Evolutionary conservation across 108 stramenopile genomes (phyloP).

Genomic region (Discostella pseudostelligera): DNA sequence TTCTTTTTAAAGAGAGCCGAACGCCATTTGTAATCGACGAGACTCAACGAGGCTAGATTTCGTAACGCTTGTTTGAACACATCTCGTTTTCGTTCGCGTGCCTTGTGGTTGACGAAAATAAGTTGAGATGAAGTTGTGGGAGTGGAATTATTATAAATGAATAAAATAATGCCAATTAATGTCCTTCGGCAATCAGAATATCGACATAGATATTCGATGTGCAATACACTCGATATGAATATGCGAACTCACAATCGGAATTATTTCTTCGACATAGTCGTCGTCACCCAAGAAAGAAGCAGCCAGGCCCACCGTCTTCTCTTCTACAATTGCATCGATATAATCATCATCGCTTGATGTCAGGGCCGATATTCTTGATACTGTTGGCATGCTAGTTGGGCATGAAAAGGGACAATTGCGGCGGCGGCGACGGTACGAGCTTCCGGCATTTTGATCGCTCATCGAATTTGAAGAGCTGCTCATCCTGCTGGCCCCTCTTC

Average conservation of each 20-base stretch:
- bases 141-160: too few relatives aligned
- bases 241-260: conserved; percentile 32
- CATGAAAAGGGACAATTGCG: background rate
- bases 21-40: conserved; percentile 83
- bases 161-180: too few relatives aligned
- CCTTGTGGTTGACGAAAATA: background rate
- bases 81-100: conserved; percentile 30
- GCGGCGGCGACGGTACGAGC: background rate
- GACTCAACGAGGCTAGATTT: conserved; percentile 61
- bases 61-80: conserved; percentile 45
- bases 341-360: conserved; percentile 14
- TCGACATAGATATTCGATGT: too few relatives aligned
- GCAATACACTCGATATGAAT: too few relatives aligned
- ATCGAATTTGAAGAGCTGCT: background rate
- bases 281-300: too few relatives aligned
- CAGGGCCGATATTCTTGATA: background rate
- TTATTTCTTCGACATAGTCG: conserved; percentile 23
- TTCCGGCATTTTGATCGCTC: background rate
- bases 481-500: too few relatives aligned
- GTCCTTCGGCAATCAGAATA: background rate
- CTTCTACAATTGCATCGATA: conserved; percentile 46
- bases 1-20: conserved; percentile 67
- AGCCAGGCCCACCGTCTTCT: conserved; percentile 24
- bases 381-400: background rate
- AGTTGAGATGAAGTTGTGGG: too few relatives aligned